Base-by-base conservation (phyloP, 768 basidiomycete species). In the Rhodotorula diobovata region DNA sequence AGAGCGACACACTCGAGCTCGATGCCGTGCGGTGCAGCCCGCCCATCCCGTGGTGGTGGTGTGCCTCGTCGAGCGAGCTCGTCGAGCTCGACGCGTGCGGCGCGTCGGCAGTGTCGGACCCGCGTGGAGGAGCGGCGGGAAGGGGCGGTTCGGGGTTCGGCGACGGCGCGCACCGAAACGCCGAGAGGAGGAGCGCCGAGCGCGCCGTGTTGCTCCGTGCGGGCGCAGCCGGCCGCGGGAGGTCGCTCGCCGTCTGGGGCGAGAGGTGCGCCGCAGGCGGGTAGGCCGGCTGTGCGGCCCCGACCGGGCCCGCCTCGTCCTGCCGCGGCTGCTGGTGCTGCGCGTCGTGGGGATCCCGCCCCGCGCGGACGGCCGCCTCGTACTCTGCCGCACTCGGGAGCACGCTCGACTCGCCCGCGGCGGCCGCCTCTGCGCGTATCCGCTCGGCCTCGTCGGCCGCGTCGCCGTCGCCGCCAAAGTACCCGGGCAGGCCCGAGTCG, bases 391-490 rank as follows among this genome's bases (percentile, higher is more conserved):
- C 64, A 7, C 34, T 58, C 7, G 50, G 64, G 4, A 57, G 10
- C 35, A 53, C 51, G 51, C 51, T 53, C 14, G 14, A 15, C 35
- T 57, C 56, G 4, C 54, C 63, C 11, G 30, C 41, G 5, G 39
- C 41, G 7, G 34, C 43, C 45, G 63, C 61, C 35, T 28, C n/a
- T 10, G 45, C 55, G 7, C 65, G 56, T 35, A 66, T 66, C 56
- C 65, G 65, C 39, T 66, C 65, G n/a, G 65, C 65, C 50, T 43
- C 65, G 21, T 50, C 65, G 35, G 57, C 46, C 11, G 57, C 65
- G 28, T 35, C 4, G 14, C 57, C 65, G 2, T 58, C 64, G 14
- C 65, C 65, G 25, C 16, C 37, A 8, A 4, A 21, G 30, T 66
- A 66, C 6, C 25, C 21, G 18, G 65, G 65, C 46, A 66, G n/a